phyloP scores from a whole-genome alignment of 73 alveolate species.

The Paramecium sexaurelia region DNA sequence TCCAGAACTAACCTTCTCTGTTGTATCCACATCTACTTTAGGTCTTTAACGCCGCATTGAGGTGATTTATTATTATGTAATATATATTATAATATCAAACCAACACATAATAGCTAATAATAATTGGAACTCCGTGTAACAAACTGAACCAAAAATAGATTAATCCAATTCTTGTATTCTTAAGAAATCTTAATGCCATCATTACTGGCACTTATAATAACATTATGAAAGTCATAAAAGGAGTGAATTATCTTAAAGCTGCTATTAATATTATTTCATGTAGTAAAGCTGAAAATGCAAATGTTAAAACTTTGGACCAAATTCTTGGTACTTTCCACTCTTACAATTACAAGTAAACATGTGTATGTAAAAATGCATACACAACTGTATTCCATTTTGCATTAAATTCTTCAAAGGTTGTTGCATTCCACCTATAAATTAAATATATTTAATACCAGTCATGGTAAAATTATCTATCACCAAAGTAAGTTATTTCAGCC shows the following conservation, averaged over 20 bases:
- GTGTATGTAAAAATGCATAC: neutral
- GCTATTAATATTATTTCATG: neutral
- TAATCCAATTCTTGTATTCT: neutral
- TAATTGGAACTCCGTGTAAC: neutral
- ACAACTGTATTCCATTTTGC: conserved; percentile 38
- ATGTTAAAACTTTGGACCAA: neutral
- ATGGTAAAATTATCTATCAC: conserved; percentile 78
- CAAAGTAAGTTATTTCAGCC: conserved; percentile 78
- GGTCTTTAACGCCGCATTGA: neutral
- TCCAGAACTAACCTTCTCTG: neutral
- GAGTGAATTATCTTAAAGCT: neutral
- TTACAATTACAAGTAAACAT: neutral
- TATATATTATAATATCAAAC: neutral
- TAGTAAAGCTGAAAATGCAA: conserved; percentile 14
- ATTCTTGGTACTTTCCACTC: neutral
- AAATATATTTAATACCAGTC: conserved; percentile 69
- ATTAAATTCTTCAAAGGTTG: conserved; percentile 3
- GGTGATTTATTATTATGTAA: neutral
- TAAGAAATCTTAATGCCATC: conserved; percentile 12
- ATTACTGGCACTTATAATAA: neutral
- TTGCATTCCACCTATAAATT: conserved; percentile 25
- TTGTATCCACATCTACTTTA: neutral
- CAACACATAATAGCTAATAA: neutral
- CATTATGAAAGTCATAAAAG: conserved; percentile 4
- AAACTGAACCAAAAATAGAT: conserved; percentile 16